Percentiles rank a stretch among this genome's conserved stretches.
Conservation (phyloP, 768 basidiomycete genomes). For the Lentinus tigrinus region DNA sequence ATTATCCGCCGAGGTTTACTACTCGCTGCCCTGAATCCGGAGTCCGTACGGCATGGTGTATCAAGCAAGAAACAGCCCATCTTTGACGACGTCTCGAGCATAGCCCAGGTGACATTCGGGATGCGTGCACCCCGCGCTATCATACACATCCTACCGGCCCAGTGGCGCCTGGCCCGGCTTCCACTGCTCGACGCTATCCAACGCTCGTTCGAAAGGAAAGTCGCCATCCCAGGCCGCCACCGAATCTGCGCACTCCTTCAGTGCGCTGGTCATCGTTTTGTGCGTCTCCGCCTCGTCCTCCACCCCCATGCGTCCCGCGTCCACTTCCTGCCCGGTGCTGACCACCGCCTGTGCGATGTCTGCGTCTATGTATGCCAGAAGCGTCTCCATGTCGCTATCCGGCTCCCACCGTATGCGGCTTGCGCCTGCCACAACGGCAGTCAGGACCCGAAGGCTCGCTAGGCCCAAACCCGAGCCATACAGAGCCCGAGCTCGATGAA, state of each 20-base stretch:
- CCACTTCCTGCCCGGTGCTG: slow-evolving; percentile 75
- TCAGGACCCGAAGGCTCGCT: slow-evolving; percentile 53
- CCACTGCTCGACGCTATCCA: slow-evolving; percentile 59
- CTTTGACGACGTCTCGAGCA: too few relatives aligned
- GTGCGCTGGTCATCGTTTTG: slow-evolving; percentile 44
- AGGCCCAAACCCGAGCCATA: slow-evolving; percentile 81
- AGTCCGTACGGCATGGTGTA: too few relatives aligned
- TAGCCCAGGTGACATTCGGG: background rate
- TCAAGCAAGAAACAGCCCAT: too few relatives aligned
- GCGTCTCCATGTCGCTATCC: slow-evolving; percentile 54
- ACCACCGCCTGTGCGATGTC: slow-evolving; percentile 82
- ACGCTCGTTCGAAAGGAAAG: slow-evolving; percentile 72
- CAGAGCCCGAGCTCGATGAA: slow-evolving; percentile 60
- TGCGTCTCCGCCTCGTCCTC: slow-evolving; percentile 45
- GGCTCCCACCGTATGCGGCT: slow-evolving; percentile 61
- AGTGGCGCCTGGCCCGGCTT: slow-evolving; percentile 28
- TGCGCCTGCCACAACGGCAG: slow-evolving; percentile 58
- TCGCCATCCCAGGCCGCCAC: slow-evolving; percentile 67
- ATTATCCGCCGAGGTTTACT: too few relatives aligned
- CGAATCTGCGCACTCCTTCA: slow-evolving; percentile 54
- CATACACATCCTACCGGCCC: background rate
- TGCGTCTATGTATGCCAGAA: slow-evolving; percentile 63
- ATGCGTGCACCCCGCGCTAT: background rate
- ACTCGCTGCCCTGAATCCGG: too few relatives aligned
- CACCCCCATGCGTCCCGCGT: slow-evolving; percentile 51